These are phyloP conservation scores for Dianthus caryophyllus DNA, from an alignment of 148 eudicot genomes.

Conservation along the genomic window DNA sequence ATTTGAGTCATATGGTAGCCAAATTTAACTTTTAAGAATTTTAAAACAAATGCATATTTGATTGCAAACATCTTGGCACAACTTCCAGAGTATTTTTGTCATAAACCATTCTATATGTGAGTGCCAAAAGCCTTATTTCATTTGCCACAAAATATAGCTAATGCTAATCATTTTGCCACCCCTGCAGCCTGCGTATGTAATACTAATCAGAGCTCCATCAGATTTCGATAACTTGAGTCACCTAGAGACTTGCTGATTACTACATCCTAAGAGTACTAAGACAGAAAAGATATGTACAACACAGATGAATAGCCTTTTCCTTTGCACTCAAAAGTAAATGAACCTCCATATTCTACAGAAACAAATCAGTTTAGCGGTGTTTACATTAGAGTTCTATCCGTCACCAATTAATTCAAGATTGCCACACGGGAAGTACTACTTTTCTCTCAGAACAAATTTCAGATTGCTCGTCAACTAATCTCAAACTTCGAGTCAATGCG, in stretches of 20 bases:
- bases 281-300: background rate
- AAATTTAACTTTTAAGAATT: no score
- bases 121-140: background rate
- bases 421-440: background rate
- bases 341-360: no score
- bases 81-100: background rate
- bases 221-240: background rate
- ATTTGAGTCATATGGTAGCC: no score
- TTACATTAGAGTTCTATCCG: no score
- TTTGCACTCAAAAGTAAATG: no score
- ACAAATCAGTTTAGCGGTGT: no score
- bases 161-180: no score
- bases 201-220: background rate
- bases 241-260: background rate
- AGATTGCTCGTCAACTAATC: no score
- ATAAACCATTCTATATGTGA: background rate
- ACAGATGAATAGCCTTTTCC: background rate
- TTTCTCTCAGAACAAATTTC: background rate
- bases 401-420: background rate
- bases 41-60: no score
- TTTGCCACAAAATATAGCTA: no score
- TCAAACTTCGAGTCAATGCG: no score
- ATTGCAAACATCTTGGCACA: background rate
- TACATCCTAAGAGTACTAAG: background rate
- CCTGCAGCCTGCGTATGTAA: background rate